Evolutionary conservation across 495 filamentous ascomycete genomes (phyloP).

Genomic region (Aspergillus bertholletiae): DNA sequence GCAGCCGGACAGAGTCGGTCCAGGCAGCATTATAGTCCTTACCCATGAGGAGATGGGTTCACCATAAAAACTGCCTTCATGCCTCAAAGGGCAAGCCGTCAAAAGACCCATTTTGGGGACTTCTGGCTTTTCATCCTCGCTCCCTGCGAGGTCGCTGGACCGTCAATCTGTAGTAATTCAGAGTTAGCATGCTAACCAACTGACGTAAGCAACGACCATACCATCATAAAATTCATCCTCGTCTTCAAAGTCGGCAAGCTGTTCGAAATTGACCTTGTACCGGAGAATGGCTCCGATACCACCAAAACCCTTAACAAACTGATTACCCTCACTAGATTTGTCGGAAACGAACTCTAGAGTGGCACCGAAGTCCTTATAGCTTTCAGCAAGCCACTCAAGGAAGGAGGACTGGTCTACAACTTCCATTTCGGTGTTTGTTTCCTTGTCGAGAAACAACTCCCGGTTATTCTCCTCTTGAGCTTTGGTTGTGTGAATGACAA

Average conservation of each 20-base stretch:
- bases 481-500: constrained; percentile 86
- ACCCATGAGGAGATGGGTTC: constrained; percentile 34
- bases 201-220: constrained; percentile 22
- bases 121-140: constrained; percentile 84
- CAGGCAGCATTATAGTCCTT: constrained; percentile 25
- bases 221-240: constrained; percentile 99
- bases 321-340: constrained; percentile 93
- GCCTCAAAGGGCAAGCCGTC: constrained; percentile 53
- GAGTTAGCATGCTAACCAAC: neutral
- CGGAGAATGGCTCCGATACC: constrained; percentile 95
- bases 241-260: constrained; percentile 89
- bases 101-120: constrained; percentile 58
- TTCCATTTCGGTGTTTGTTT: constrained; percentile 96
- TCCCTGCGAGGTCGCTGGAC: constrained; percentile 78
- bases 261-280: constrained; percentile 99
- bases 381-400: constrained; percentile 97
- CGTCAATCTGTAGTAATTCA: constrained; percentile 71
- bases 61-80: constrained; percentile 35
- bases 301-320: constrained; percentile 99
- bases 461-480: constrained; percentile 69
- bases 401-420: constrained; percentile 78
- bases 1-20: constrained; percentile 35
- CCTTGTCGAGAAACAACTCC: constrained; percentile 86
- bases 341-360: constrained; percentile 98
- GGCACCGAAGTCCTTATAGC: constrained; percentile 95